Evolutionary conservation across 208 protist genomes (phyloP).

Genomic region (Acanthamoeba sp.): DNA sequence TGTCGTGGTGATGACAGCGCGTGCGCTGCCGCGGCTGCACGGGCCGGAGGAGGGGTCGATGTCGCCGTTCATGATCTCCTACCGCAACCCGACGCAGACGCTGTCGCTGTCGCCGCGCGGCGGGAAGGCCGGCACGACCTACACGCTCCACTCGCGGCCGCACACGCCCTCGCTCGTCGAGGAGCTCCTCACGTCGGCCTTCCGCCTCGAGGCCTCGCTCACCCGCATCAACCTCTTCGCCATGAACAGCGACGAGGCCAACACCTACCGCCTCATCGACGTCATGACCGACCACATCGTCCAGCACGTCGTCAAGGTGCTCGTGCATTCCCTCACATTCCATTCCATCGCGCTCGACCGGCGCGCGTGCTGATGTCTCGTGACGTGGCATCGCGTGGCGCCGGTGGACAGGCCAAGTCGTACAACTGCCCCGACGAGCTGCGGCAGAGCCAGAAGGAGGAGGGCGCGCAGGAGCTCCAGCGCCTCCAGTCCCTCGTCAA

Average conservation of each 20-base stretch:
- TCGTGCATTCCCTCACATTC: not conserved
- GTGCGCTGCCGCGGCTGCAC: not conserved
- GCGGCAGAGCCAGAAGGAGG: constrained; percentile 9
- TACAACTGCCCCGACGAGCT: constrained; percentile 12
- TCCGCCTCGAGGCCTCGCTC: not conserved
- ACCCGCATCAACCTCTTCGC: not conserved
- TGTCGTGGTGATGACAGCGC: not conserved
- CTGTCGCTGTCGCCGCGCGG: constrained; percentile 2
- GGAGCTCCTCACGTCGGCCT: constrained; percentile 17
- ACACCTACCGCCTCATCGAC: constrained; percentile 16
- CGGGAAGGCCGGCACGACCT: not conserved
- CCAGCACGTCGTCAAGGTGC: constrained; percentile 1
- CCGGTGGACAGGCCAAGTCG: not conserved
- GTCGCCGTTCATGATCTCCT: not conserved
- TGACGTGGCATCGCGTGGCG: too few relatives aligned
- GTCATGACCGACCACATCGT: constrained; percentile 6
- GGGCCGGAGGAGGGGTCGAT: not conserved
- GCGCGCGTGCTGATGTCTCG: too few relatives aligned
- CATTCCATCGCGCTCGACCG: too few relatives aligned
- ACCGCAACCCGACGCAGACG: not conserved
- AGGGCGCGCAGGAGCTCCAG: constrained; percentile 23
- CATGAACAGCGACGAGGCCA: constrained; percentile 10
- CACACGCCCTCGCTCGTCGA: constrained; percentile 20
- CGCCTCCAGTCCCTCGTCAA: constrained; percentile 30
- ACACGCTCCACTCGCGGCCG: constrained; percentile 7